Evolutionary conservation across 2,329 filamentous ascomycete genomes (phyloP), one percentile per base, ranked within the genome.

Genomic region (Colletotrichum tropicale): DNA sequence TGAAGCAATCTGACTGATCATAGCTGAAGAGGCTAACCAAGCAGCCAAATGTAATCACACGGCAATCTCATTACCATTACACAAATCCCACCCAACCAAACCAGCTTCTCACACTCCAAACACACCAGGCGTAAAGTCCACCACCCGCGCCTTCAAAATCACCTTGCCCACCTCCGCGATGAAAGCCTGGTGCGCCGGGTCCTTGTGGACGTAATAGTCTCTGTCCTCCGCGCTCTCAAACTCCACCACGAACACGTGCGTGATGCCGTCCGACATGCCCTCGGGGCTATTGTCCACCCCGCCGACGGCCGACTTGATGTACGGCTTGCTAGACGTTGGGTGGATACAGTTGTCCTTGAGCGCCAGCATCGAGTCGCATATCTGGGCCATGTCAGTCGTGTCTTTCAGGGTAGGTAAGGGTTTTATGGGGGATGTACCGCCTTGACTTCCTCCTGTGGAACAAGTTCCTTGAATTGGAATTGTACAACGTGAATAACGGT

Each of bases 231-330:
- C 86, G 26, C 82, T 92, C 12, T 89, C 88, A 74, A 96, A 95
- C 78, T 94, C 90, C 26, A 89, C 88, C 3, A 96, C 89, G 77
- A 95, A 95, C 0, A 88, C 92, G 81, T 96, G 94, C 1, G 92
- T 92, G 66, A 93, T 90, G 1, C 90, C 93, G 65, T 89, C 87
- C 84, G 92, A 88, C 8, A 88, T 80, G 8, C 90, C 90, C 82
- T 94, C 93, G 0, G 87, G 86, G 32, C 90, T 93, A 77, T 91
- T 93, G 80, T 95, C 90, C 65, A 83, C 84, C 1, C 93, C 93
- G 3, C 92, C 93, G 4, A 86, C 87, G 24, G 88, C 84, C 0
- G 88, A 88, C 76, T 87, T 88, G 76, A 95, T 88, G 79, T 95
- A 95, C 0, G 90, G 89, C 76, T 88, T 85, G 16, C 91, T 84